Percentiles rank a stretch among this genome's conserved stretches.
Evolutionary conservation across 2,329 filamentous ascomycete species (phyloP).

Genomic region (Purpureocillium takamizusanense): DNA sequence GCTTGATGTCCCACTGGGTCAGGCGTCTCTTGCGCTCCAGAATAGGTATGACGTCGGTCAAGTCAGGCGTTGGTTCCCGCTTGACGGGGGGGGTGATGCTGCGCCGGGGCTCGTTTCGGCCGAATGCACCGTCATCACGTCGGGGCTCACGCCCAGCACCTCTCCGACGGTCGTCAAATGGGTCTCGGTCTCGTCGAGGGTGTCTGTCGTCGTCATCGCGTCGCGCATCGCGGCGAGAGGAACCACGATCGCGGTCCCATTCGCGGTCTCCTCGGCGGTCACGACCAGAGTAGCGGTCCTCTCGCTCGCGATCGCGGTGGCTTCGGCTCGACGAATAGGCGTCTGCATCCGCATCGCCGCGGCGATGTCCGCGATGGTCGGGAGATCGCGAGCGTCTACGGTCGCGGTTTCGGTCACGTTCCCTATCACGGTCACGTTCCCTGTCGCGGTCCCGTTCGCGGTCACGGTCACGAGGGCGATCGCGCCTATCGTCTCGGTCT

Average conservation of each 20-base stretch:
- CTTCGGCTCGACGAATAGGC: constrained; percentile 88
- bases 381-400: constrained; percentile 82
- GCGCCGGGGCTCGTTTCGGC: constrained; percentile 48
- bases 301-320: constrained; percentile 86
- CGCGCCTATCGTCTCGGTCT: constrained; percentile 24
- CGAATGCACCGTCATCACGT: constrained; percentile 26
- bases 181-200: constrained; percentile 49
- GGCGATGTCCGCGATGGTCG: constrained; percentile 56
- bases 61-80: constrained; percentile 89
- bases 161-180: constrained; percentile 39
- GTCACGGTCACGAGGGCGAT: constrained; percentile 13
- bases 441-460: constrained; percentile 28
- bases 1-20: constrained; percentile 99
- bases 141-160: constrained; percentile 32
- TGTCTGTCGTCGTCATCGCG: constrained; percentile 56
- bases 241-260: constrained; percentile 64
- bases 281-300: constrained; percentile 77
- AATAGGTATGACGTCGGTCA: constrained; percentile 77
- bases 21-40: constrained; percentile 81
- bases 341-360: constrained; percentile 72
- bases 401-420: constrained; percentile 38
- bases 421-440: constrained; percentile 23
- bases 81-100: constrained; percentile 79
- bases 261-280: constrained; percentile 61
- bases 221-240: constrained; percentile 49